These are phyloP conservation scores for Blastobotrys robertii DNA, from an alignment of 805 yeast genomes.

Conservation along the genomic window DNA sequence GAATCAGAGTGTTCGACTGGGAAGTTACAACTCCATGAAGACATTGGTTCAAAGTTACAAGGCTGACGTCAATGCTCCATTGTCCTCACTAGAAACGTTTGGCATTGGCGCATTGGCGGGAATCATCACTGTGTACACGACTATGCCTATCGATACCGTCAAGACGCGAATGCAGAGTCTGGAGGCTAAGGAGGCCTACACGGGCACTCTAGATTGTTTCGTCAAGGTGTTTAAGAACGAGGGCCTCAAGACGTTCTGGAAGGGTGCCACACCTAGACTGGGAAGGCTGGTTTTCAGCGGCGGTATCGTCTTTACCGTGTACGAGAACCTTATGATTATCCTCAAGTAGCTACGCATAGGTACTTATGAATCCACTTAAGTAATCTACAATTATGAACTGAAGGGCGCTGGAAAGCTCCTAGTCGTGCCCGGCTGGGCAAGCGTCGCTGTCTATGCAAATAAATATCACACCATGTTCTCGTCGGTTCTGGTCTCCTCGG, in stretches of 20 bases:
- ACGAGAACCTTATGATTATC: slow-evolving; percentile 76
- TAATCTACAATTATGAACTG: not conserved
- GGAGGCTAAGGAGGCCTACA: slow-evolving; percentile 61
- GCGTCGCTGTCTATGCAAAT: not conserved
- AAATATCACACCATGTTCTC: slow-evolving; percentile 1
- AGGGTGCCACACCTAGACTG: slow-evolving; percentile 94
- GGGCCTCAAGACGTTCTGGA: slow-evolving; percentile 89
- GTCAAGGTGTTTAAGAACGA: slow-evolving; percentile 70
- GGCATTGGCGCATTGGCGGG: slow-evolving; percentile 87
- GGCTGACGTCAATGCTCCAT: slow-evolving; percentile 60
- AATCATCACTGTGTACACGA: slow-evolving; percentile 74
- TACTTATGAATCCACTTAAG: not conserved
- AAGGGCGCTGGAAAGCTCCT: no score
- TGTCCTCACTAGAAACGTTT: slow-evolving; percentile 73
- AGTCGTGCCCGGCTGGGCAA: no score
- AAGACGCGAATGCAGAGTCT: slow-evolving; percentile 96
- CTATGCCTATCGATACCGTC: slow-evolving; percentile 93
- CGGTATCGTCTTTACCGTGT: slow-evolving; percentile 93
- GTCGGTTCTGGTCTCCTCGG: slow-evolving; percentile 3
- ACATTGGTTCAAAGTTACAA: slow-evolving; percentile 62
- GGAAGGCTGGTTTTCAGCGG: slow-evolving; percentile 91
- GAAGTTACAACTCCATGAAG: slow-evolving; percentile 85
- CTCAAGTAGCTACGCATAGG: slow-evolving; percentile 24
- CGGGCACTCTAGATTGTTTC: slow-evolving; percentile 76
- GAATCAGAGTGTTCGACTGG: slow-evolving; percentile 88